Evolutionary conservation across 805 yeast species (phyloP), one percentile per base, ranked within the genome.

Genomic region (Scheffersomyces stipitis): DNA sequence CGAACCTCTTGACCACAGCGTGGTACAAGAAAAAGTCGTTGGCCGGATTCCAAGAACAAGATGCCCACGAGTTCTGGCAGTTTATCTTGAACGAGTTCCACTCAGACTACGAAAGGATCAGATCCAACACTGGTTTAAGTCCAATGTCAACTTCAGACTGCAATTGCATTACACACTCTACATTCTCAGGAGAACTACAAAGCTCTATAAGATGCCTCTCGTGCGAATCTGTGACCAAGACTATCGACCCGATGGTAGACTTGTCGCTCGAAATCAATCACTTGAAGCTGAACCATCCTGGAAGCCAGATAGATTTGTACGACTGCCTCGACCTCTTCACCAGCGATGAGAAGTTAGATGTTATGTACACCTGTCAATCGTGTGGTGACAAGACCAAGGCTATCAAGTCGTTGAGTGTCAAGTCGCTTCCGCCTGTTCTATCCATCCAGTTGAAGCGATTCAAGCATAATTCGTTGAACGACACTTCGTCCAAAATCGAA

Each of bases 11-110:
- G 33, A 73, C 78, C n/a, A 86, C 96, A 9, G 83, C 96, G 1
- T 89, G 96, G 91, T 82, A 81, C 51, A 81, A 83, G 31, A 86
- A 87, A 49, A 78, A 85, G 46, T 76, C 88, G 23, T 74, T 93
- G 40, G 96, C 97, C 0, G 99, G 99, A 1, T 90, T 90, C 48
- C 84, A 93, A 24, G 97, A 93, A 61, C 99, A 93, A 62, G 99
- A 93, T 58, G 98, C 99, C 0, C 99, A 93, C 62, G 99, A 93
- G 61, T 93, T 91, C 61, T 83, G 95, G 83, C 97, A 93, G 56
- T 90, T 91, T 56, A 54, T 91, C 18, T 70, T 91, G 26, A 86
- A 91, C 60, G 95, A 89, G 60, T 62, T 93, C 38, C 99, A 93
- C 60, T 63, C 60, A 37, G 66, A 62, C 41, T 68, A 69, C 49